Evolutionary conservation across 257 asterid species (phyloP).

Genomic region (Gentiana dahurica): DNA sequence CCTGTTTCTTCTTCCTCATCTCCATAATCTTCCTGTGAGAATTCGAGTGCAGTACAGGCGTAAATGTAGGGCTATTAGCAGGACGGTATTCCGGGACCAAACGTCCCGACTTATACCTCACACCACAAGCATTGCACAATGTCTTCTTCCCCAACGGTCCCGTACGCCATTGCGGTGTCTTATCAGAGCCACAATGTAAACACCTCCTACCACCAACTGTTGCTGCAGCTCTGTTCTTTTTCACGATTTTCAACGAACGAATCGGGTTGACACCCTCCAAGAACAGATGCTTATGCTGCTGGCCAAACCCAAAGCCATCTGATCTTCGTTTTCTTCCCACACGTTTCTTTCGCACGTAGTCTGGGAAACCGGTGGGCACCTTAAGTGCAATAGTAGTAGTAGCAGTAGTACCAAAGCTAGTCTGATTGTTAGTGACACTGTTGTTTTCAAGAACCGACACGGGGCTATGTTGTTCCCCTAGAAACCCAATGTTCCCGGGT

Average conservation of each 20-base stretch:
- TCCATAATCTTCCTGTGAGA: slow-evolving; percentile 80
- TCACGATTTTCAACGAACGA: slow-evolving; percentile 8
- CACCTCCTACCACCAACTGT: slow-evolving; percentile 67
- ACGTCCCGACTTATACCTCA: slow-evolving; percentile 79
- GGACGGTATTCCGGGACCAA: slow-evolving; percentile 90
- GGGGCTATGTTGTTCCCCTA: slow-evolving; percentile 53
- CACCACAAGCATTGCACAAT: slow-evolving; percentile 88
- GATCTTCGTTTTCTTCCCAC: slow-evolving; percentile 18
- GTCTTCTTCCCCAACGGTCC: slow-evolving; percentile 91
- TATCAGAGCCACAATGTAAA: slow-evolving; percentile 66
- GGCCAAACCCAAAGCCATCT: slow-evolving; percentile 12
- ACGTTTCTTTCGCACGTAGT: slow-evolving; percentile 52
- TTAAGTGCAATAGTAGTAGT: slow-evolving; percentile 7
- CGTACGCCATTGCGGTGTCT: slow-evolving; percentile 91
- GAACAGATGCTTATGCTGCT: slow-evolving; percentile 19
- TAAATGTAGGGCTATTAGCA: slow-evolving; percentile 69
- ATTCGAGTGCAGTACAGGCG: slow-evolving; percentile 54
- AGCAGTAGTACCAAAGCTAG: slow-evolving; percentile 26
- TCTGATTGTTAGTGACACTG: slow-evolving; percentile 22
- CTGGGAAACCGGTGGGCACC: slow-evolving; percentile 48
- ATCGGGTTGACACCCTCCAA: slow-evolving; percentile 21
- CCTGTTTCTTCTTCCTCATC: slow-evolving; percentile 69
- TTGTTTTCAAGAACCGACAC: slow-evolving; percentile 64
- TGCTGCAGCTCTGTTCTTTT: slow-evolving; percentile 5
- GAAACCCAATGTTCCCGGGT: slow-evolving; percentile 18